Evolutionary conservation across 1,284 basidiomycete species (phyloP), one percentile per base, ranked within the genome.

Genomic region (Melanopsichium pennsylvanicum): DNA sequence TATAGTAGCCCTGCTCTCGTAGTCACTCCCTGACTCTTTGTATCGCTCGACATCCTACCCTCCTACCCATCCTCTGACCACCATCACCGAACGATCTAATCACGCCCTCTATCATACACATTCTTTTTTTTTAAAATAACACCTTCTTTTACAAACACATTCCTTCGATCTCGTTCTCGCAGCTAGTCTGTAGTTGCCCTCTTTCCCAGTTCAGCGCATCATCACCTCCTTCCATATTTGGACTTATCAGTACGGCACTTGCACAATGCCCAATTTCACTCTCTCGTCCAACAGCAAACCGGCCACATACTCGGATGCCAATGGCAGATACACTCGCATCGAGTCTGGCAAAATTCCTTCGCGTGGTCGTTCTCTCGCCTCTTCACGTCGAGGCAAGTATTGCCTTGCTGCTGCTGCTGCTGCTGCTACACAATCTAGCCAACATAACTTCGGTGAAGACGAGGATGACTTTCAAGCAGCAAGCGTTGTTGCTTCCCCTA

Each of bases 281-380:
- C 31, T 52, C 25, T 49, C 61, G 19, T 40, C 61, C 4, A 40
- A 47, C n/a, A n/a, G n/a, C 10, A 60, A 61, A 32, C 41, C 64
- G 2, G 52, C 58, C 45, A 68, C 57, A 29, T 61, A 46, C 42
- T 39, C 41, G 40, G 64, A 58, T 35, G 49, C 19, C 44, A 68
- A 61, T 29, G 64, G 64, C n/a, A 48, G 26, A 18, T 68, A 68
- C 43, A 68, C 58, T 2, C 64, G 64, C 7, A 68, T 68, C 37
- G 64, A 58, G 18, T 43, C 43, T 32, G 44, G 47, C 16, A 51
- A 58, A 31, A 62, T 68, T 25, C 64, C 64, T 0, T 68, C 54
- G 3, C 52, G 64, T 4, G 58, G 64, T 21, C 59, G 58, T 11
- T 68, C 64, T 0, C 46, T 68, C 9, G 47, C 34, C 13, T 45